phyloP scores from a whole-genome alignment of 495 filamentous ascomycete species.

The Sordaria brevicollis region DNA sequence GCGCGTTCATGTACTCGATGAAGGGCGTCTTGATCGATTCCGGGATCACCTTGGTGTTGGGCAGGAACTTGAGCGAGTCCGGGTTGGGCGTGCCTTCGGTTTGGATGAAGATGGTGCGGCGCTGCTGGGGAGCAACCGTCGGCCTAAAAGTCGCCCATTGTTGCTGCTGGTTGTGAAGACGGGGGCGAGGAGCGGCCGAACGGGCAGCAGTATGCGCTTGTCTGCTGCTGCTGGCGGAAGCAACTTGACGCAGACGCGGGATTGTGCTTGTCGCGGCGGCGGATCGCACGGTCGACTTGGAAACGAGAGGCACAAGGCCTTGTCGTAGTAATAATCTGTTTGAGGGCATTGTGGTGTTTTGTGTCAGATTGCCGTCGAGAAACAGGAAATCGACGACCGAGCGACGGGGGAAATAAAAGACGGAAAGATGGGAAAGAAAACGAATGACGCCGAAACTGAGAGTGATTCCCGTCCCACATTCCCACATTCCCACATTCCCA shows the following conservation, averaged over 20 bases:
- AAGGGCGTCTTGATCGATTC: slow-evolving; percentile 60
- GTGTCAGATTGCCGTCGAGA: neutral
- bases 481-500: no score
- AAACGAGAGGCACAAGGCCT: slow-evolving; percentile 18
- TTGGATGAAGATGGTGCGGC: slow-evolving; percentile 90
- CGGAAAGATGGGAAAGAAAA: neutral
- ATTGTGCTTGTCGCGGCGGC: neutral
- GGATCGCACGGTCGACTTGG: slow-evolving; percentile 4
- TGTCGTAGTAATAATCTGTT: slow-evolving; percentile 12
- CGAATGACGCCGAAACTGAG: neutral
- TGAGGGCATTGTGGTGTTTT: slow-evolving; percentile 11
- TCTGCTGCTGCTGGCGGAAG: slow-evolving; percentile 9
- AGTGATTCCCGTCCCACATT: no score
- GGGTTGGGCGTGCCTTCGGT: slow-evolving; percentile 87
- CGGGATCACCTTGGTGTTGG: slow-evolving; percentile 74
- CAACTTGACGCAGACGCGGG: slow-evolving; percentile 7
- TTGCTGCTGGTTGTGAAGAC: slow-evolving; percentile 1
- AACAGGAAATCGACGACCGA: neutral
- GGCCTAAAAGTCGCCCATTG: slow-evolving; percentile 9
- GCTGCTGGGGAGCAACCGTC: neutral
- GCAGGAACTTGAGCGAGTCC: slow-evolving; percentile 90
- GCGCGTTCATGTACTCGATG: slow-evolving; percentile 82
- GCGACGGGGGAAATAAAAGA: neutral
- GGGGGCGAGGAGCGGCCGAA: neutral
- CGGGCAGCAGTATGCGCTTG: slow-evolving; percentile 11